A percentile compares a stretch with the other conserved stretches of the same genome.
Conservation (phyloP, 768 basidiomycete genomes). For the Brasilioporus rufonigricans region DNA sequence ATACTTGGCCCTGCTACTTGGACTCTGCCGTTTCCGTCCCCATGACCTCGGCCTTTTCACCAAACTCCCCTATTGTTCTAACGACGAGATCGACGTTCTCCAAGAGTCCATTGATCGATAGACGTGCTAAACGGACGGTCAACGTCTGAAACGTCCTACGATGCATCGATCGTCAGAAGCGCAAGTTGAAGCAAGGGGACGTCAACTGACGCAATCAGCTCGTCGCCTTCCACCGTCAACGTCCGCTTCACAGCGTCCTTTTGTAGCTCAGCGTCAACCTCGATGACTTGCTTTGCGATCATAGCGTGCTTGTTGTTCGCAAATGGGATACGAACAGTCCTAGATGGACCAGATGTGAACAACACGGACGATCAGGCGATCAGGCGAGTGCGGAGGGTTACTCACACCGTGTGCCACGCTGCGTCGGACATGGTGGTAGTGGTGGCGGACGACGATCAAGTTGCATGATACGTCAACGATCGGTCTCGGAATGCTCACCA, state of each 20-base stretch:
- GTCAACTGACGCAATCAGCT: constrained; percentile 69
- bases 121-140: constrained; percentile 81
- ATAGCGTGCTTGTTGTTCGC: constrained; percentile 67
- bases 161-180: constrained; percentile 1
- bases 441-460: background rate
- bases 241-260: constrained; percentile 73
- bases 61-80: constrained; percentile 79
- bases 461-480: background rate
- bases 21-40: background rate
- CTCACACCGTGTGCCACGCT: constrained; percentile 59
- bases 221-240: constrained; percentile 63
- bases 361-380: background rate
- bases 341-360: constrained; percentile 23
- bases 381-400: background rate
- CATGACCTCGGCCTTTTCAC: constrained; percentile 52
- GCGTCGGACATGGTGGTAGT: constrained; percentile 25
- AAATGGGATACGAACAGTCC: constrained; percentile 78
- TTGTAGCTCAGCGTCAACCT: constrained; percentile 85
- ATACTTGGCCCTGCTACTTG: constrained; percentile 7
- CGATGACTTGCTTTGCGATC: constrained; percentile 81
- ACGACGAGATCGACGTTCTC: constrained; percentile 87
- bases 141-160: constrained; percentile 69
- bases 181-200: background rate
- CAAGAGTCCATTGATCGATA: constrained; percentile 82
- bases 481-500: background rate